Base-by-base conservation (phyloP, 2,329 filamentous ascomycete genomes). In the Coniella vitis region DNA sequence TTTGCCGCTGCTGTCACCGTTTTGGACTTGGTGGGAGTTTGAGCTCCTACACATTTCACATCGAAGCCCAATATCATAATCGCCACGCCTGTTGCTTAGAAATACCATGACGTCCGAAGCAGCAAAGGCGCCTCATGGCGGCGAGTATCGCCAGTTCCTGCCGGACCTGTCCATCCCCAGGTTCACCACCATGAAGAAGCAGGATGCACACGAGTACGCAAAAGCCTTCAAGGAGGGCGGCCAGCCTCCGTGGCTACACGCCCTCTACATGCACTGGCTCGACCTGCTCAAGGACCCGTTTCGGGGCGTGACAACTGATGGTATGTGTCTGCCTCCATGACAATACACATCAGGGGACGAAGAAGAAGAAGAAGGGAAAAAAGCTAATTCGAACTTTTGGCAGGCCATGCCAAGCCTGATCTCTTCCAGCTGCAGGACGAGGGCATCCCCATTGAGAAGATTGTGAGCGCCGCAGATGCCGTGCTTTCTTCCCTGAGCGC, bases 271-370 rank as follows among this genome's bases (percentile, higher is more conserved):
- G 53, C 76, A 82, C 59, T 84, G 81, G 80, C 61, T 69, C 42
- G 67, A 74, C 31, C 61, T 84, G 8, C 66, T 82, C 21, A 67
- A 79, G 48, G 83, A 87, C 64, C 84, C 86, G 0, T 89, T 79
- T 62, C 81, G 77, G 58, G 86, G 86, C 20, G 70, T 90, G 17
- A 88, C 86, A 0, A 79, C 65, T 10, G 82, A 89, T 55, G 86
- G 84, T 74, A 65, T 22, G 65, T 55, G 65, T 55, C 22, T 44
- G 57, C 14, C 7, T 3, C 7, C 9, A 9, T 20, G 21, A 34
- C 16, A 10, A 29, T 29, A n/a, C n/a, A n/a, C n/a, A n/a, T n/a
- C n/a, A n/a, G n/a, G n/a, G n/a, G n/a, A n/a, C n/a, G n/a, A n/a
- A n/a, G n/a, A n/a, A n/a, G n/a, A n/a, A n/a, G n/a, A n/a, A n/a